Conservation (phyloP, 2,329 filamentous ascomycete species). For the Arthrobotrys sphaeroides region DNA sequence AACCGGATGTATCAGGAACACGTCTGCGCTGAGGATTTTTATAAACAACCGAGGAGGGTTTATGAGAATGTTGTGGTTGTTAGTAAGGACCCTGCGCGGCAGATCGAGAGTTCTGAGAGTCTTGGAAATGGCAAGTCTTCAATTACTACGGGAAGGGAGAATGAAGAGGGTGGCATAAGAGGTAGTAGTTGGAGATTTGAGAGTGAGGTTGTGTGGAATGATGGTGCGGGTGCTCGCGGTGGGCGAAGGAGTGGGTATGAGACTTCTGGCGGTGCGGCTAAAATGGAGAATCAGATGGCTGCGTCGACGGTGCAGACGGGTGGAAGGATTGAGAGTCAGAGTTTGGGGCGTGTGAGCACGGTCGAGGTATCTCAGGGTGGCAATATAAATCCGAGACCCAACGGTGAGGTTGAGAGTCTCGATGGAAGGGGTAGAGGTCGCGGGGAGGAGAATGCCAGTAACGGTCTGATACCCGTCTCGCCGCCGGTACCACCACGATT, state of each 20-base stretch:
- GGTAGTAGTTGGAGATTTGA: slow-evolving; percentile 29
- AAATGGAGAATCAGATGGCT: background rate
- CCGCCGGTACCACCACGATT: background rate
- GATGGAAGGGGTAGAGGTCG: background rate
- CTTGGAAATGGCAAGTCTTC: no score
- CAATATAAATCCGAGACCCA: background rate
- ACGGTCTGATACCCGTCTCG: background rate
- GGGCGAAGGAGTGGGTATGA: background rate
- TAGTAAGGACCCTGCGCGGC: background rate
- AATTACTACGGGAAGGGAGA: no score
- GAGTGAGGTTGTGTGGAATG: slow-evolving; percentile 32
- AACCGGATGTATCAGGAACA: slow-evolving; percentile 31
- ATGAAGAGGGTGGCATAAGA: background rate
- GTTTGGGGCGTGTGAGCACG: background rate
- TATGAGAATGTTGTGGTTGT: slow-evolving; percentile 25
- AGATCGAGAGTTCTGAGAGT: background rate
- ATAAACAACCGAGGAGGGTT: slow-evolving; percentile 12
- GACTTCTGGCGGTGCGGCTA: background rate
- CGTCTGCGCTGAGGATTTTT: slow-evolving; percentile 39
- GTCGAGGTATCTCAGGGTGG: background rate
- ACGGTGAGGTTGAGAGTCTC: no score
- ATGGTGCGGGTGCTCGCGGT: background rate
- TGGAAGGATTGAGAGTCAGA: background rate
- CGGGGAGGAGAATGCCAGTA: background rate
- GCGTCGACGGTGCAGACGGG: no score